Conservation (phyloP, 495 filamentous ascomycete genomes). For the Saxispiralis lemnorum region DNA sequence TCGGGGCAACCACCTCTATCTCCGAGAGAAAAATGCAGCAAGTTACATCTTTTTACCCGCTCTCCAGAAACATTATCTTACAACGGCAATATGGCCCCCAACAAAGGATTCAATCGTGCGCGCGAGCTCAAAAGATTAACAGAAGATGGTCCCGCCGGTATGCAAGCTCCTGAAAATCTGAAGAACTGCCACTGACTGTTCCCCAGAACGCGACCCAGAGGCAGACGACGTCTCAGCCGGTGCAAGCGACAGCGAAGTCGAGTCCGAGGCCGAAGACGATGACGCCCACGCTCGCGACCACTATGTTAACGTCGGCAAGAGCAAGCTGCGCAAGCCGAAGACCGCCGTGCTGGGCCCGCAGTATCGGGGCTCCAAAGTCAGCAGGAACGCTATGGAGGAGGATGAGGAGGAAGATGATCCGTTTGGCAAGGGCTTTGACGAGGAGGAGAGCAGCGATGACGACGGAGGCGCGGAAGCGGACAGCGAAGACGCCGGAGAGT, state of each 20-base stretch:
- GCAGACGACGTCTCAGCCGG: conserved; percentile 34
- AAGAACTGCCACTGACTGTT: conserved; percentile 3
- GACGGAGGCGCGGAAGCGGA: conserved; percentile 27
- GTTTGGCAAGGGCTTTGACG: conserved; percentile 24
- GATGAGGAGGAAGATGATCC: conserved; percentile 28
- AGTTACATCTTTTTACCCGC: too few relatives aligned
- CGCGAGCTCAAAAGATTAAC: conserved; percentile 1
- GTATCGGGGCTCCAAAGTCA: conserved; percentile 67
- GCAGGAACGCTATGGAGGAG: conserved; percentile 43
- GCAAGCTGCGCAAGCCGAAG: conserved; percentile 62
- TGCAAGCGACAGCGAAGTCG: conserved; percentile 37
- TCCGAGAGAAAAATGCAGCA: too few relatives aligned
- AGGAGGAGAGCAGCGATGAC: conserved; percentile 16
- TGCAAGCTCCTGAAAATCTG: not conserved
- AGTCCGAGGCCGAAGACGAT: conserved; percentile 27
- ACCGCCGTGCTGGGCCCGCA: conserved; percentile 50
- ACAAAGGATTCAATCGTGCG: conserved; percentile 2
- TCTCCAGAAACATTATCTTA: too few relatives aligned
- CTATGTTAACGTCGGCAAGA: conserved; percentile 70
- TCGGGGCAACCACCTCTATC: too few relatives aligned
- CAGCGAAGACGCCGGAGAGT: conserved; percentile 24
- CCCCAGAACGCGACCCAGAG: conserved; percentile 76
- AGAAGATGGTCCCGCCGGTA: conserved; percentile 16
- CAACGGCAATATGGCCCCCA: conserved; percentile 3
- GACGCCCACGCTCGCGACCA: conserved; percentile 53